Evolutionary conservation across 164 flowering plant species (phyloP).

Genomic region (Umbilicus rupestris): DNA sequence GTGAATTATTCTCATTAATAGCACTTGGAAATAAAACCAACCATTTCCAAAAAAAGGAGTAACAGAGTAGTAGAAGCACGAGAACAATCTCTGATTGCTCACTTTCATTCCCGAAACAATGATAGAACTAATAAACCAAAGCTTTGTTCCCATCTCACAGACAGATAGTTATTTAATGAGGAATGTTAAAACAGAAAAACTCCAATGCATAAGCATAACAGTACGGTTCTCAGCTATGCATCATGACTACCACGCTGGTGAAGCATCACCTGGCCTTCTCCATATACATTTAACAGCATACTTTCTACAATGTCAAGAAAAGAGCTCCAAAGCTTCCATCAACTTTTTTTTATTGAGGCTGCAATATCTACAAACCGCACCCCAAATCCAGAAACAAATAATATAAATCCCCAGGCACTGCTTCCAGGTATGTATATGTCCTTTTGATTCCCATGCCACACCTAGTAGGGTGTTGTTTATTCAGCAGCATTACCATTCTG

Average conservation of each 20-base stretch:
- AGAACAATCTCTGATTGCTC: not conserved
- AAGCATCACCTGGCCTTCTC: not conserved
- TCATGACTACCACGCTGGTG: not conserved
- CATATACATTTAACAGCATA: not conserved
- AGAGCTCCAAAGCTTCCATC: not conserved
- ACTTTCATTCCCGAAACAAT: slow-evolving; percentile 4
- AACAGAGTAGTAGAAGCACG: not conserved
- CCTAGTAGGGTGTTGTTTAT: not conserved
- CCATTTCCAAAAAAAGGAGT: not conserved
- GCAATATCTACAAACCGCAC: not conserved
- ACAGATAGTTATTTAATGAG: slow-evolving; percentile 10
- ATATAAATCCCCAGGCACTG: not conserved
- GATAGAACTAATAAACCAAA: not conserved
- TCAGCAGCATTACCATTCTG: not conserved
- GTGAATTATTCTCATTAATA: too few species aligned
- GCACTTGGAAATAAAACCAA: not conserved
- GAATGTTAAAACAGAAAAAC: not conserved
- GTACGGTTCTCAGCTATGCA: not conserved
- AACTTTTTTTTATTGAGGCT: slow-evolving; percentile 1
- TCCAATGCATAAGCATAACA: not conserved
- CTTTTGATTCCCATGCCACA: not conserved
- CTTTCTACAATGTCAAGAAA: too few species aligned
- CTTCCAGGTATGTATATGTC: not conserved
- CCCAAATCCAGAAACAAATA: not conserved
- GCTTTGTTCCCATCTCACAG: not conserved